Evolutionary conservation across 2,329 filamentous ascomycete species (phyloP).

Genomic region (Aspergillus ibericus): DNA sequence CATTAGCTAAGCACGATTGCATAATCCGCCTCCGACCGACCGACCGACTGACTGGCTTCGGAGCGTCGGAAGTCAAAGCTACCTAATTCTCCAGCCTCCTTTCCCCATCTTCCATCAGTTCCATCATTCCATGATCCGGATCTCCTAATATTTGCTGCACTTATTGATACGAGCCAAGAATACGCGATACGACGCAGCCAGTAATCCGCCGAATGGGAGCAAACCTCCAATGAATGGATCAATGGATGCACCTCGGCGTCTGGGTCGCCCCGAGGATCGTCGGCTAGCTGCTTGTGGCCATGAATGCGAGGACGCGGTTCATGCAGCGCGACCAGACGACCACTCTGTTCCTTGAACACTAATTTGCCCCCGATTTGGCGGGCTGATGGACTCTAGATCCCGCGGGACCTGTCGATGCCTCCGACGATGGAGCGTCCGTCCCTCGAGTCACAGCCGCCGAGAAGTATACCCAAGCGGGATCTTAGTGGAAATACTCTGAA

Average conservation of each 20-base stretch:
- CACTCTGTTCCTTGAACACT: not conserved
- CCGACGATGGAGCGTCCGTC: too few species aligned
- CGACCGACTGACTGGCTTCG: not conserved
- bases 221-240: not conserved
- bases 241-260: not conserved
- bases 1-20: not conserved
- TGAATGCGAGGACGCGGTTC: not conserved
- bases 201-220: not conserved
- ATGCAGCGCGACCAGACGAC: not conserved
- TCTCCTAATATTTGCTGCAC: too few species aligned
- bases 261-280: slow-evolving; percentile 6
- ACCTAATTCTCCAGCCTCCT: not conserved
- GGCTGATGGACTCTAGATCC: not conserved
- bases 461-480: not conserved
- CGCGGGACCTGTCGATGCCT: not conserved
- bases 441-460: not conserved
- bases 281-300: slow-evolving; percentile 6
- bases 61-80: not conserved
- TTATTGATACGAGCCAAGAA: not conserved
- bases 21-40: not conserved
- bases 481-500: too few species aligned
- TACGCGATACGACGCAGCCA: not conserved
- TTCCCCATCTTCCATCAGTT: too few species aligned
- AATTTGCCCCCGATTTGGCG: not conserved
- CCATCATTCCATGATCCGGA: not conserved